A percentile compares a stretch with the other conserved stretches of the same genome.
Conservation (phyloP, 192 early-diverging fungal species). For the Thamnidium elegans region DNA sequence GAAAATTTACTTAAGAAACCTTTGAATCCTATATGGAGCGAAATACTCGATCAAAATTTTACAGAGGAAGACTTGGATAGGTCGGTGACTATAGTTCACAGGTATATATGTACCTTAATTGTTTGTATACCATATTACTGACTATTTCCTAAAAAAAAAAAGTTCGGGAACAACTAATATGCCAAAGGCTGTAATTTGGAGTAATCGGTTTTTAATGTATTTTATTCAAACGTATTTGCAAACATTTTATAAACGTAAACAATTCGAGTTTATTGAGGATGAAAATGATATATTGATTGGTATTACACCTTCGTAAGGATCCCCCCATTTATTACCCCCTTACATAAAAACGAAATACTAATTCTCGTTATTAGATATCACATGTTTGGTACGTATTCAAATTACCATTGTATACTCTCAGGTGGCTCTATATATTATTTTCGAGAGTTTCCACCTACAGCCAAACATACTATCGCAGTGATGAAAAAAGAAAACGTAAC, state of each 20-base stretch:
- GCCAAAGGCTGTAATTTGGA: background rate
- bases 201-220: constrained; percentile 1
- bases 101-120: background rate
- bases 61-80: background rate
- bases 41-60: background rate
- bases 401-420: background rate
- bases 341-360: too few relatives aligned
- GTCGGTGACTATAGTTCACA: background rate
- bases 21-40: background rate
- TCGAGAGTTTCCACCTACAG: background rate
- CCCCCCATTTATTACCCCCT: background rate
- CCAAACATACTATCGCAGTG: background rate
- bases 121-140: background rate
- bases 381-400: background rate
- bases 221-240: background rate
- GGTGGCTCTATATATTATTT: background rate
- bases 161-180: constrained; percentile 12
- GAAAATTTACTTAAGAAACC: background rate
- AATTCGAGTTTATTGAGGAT: too few relatives aligned
- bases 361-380: background rate
- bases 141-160: too few relatives aligned
- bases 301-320: background rate
- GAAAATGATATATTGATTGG: too few relatives aligned
- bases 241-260: too few relatives aligned
- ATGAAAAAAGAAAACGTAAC: background rate